Evolutionary conservation across 1,284 basidiomycete genomes (phyloP).

Genomic region (Tilletia horrida): DNA sequence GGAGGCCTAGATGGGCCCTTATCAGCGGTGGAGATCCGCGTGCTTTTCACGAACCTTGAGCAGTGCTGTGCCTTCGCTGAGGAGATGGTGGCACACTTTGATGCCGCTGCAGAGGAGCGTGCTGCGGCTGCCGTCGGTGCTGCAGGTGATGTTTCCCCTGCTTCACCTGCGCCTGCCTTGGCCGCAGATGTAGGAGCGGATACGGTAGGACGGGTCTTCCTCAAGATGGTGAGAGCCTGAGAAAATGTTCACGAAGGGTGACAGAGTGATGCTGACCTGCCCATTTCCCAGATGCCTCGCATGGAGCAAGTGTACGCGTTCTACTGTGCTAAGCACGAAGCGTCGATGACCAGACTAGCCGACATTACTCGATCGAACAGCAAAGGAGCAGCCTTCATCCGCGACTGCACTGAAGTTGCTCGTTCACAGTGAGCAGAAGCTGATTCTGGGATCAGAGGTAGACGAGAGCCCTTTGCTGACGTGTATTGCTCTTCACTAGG

Average conservation of each 20-base stretch:
- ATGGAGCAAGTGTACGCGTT: conserved; percentile 75
- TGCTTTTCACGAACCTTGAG: conserved; percentile 75
- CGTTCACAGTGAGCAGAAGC: conserved; percentile 29
- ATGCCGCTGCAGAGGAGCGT: neutral
- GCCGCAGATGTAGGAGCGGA: conserved; percentile 57
- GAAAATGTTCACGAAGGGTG: neutral
- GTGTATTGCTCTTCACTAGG: conserved; percentile 26
- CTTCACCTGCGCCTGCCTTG: neutral
- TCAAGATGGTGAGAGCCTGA: conserved; percentile 64
- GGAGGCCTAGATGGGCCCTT: conserved; percentile 57
- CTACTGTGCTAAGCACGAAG: conserved; percentile 82
- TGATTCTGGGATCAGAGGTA: neutral
- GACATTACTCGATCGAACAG: conserved; percentile 44
- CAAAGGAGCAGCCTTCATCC: conserved; percentile 47
- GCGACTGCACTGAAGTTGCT: conserved; percentile 54
- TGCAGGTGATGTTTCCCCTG: neutral
- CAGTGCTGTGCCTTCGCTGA: conserved; percentile 72
- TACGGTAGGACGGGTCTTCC: conserved; percentile 72
- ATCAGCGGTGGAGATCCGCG: conserved; percentile 67
- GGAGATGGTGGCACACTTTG: conserved; percentile 58
- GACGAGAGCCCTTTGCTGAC: neutral
- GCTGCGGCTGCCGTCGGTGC: neutral
- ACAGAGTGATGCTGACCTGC: no score
- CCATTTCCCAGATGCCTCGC: conserved; percentile 75
- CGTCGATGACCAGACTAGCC: conserved; percentile 66